phyloP scores from a whole-genome alignment of 2,329 filamentous ascomycete genomes.

The Diaporthe citrichinensis region DNA sequence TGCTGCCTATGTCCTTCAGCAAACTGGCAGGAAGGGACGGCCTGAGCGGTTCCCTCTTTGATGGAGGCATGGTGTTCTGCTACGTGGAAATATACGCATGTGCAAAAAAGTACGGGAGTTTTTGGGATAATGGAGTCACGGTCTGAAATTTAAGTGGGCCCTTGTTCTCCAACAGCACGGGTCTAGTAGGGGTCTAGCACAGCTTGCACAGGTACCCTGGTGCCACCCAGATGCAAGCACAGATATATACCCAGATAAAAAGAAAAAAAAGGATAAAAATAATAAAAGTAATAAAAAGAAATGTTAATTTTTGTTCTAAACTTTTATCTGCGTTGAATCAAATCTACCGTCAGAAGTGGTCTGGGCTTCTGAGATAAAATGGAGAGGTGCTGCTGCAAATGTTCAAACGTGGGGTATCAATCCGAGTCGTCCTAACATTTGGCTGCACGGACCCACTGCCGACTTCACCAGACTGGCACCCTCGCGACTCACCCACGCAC shows the following conservation, averaged over 20 bases:
- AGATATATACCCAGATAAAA: not conserved
- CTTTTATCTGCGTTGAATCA: no score
- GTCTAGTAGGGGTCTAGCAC: not conserved
- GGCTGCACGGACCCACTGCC: not conserved
- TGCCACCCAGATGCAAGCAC: not conserved
- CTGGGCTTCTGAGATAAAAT: no score
- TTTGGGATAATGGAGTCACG: not conserved
- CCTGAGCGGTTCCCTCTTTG: conserved; percentile 44
- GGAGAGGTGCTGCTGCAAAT: no score
- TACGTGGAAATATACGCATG: not conserved
- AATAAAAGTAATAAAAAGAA: no score
- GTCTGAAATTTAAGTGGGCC: conserved; percentile 30
- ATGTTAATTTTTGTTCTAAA: no score
- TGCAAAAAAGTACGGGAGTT: not conserved
- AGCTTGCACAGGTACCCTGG: not conserved
- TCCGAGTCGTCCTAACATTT: not conserved
- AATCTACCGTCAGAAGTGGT: no score
- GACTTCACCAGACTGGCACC: not conserved
- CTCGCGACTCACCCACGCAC: not conserved
- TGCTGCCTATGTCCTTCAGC: conserved; percentile 58
- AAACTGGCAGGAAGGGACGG: conserved; percentile 60
- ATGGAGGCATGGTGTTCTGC: conserved; percentile 32
- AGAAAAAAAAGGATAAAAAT: no score
- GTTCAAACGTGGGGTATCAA: no score
- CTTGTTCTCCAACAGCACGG: not conserved